Evolutionary conservation across 2,329 filamentous ascomycete genomes (phyloP), one percentile per base, ranked within the genome.

Genomic region (Elsinoe fawcettii): DNA sequence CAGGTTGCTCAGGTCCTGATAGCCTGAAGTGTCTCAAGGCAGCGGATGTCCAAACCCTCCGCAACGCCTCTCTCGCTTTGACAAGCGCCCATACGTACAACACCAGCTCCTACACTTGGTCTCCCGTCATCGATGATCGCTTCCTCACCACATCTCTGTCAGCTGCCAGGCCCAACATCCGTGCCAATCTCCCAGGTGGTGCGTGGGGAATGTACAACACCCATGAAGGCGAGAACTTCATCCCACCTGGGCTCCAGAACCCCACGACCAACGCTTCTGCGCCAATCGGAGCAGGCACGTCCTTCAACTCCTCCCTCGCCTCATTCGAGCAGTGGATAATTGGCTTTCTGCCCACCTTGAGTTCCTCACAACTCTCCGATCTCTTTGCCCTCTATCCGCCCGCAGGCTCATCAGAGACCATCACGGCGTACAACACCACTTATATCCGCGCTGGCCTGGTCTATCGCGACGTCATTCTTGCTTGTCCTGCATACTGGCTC

Each of bases 201-300:
- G 49, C 49, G 2, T 79, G 78, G 60, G 73, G 75, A n/a, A 79
- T 78, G 73, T 84, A 84, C 66, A 85, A 85, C 65, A 74, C 77
- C 0, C 78, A 83, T 63, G 82, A 85, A 67, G 82, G 83, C 20
- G 77, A 84, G 65, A 82, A 80, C 60, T 85, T 86, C 62, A 71
- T 83, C 20, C 80, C 80, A 0, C 65, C 75, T 0, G 78, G 76
- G 0, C 69, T 84, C 1, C 64, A 70, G 16, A 70, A 68, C 49
- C 59, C 61, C 0, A 61, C 63, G 0, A 66, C 68, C 5, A 63
- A 65, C 0, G 69, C 70, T 1, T 66, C 66, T 2, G 57, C 57
- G 12, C 55, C 57, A 1, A 25, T 22, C 69, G 68, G 14, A 72
- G 74, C 27, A 32, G 56, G 39, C 57, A 60, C n/a, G 18, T 49